Conservation (phyloP, 495 filamentous ascomycete genomes). For the Xylaria bambusicola region DNA sequence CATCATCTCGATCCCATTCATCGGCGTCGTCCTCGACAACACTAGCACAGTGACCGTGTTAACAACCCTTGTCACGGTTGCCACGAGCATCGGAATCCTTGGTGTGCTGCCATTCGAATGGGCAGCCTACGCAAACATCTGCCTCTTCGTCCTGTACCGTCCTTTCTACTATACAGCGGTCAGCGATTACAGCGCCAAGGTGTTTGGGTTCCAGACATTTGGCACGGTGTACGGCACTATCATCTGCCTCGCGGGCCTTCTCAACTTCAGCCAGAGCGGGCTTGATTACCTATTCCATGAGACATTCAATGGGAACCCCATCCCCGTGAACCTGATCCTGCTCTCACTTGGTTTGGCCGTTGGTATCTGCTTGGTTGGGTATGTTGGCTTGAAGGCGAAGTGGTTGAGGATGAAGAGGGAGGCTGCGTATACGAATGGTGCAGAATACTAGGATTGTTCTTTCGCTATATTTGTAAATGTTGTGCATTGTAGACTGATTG, state of each 20-base stretch:
- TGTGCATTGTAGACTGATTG: neutral
- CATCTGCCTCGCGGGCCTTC: constrained; percentile 82
- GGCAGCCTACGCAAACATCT: constrained; percentile 77
- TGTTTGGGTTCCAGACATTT: constrained; percentile 94
- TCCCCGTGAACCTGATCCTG: constrained; percentile 75
- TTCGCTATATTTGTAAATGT: too few relatives aligned
- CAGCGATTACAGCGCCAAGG: constrained; percentile 87
- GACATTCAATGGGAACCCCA: constrained; percentile 68
- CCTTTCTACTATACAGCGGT: constrained; percentile 78
- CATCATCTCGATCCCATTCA: constrained; percentile 81
- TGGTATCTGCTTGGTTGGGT: constrained; percentile 61
- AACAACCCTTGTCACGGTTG: constrained; percentile 66
- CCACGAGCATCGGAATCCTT: constrained; percentile 76
- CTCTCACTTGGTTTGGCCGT: constrained; percentile 60
- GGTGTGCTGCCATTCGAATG: constrained; percentile 69
- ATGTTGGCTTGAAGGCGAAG: constrained; percentile 47
- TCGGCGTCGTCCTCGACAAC: constrained; percentile 78
- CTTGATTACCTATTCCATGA: constrained; percentile 80
- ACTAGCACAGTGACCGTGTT: constrained; percentile 75
- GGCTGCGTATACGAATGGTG: constrained; percentile 19
- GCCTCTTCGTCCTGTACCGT: constrained; percentile 76
- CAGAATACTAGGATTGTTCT: constrained; percentile 19
- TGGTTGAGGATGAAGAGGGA: constrained; percentile 22
- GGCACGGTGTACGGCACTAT: constrained; percentile 95
- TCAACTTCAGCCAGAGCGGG: constrained; percentile 84